phyloP scores from a whole-genome alignment of 768 basidiomycete species.

The Termitomyces sp. region DNA sequence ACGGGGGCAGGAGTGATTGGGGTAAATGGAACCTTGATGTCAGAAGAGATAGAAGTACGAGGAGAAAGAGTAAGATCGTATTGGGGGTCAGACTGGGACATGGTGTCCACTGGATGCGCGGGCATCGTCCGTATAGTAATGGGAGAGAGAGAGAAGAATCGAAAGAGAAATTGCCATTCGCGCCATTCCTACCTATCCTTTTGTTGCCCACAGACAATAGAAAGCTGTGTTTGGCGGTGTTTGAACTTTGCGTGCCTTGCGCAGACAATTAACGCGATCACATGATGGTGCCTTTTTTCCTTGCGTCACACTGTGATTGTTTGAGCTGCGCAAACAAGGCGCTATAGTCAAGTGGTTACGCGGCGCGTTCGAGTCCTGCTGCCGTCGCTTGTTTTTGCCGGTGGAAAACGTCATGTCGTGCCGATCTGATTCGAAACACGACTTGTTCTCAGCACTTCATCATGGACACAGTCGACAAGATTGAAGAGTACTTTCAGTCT shows the following conservation, averaged over 20 bases:
- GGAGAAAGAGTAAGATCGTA: constrained; percentile 19
- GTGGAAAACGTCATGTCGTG: too few species aligned
- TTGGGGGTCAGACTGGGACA: background rate
- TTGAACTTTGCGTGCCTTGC: background rate
- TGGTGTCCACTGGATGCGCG: constrained; percentile 23
- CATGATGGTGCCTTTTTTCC: background rate
- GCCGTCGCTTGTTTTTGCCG: too few species aligned
- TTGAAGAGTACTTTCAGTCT: constrained; percentile 69
- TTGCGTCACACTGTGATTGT: background rate
- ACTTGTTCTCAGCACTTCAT: background rate
- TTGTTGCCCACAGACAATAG: constrained; percentile 11
- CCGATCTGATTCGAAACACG: too few species aligned
- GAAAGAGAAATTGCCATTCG: background rate
- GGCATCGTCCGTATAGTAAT: constrained; percentile 22
- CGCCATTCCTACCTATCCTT: constrained; percentile 1
- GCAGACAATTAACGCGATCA: constrained; percentile 9
- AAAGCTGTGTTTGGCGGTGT: background rate
- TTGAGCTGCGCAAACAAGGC: constrained; percentile 32
- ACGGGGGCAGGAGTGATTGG: constrained; percentile 1
- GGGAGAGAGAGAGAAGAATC: constrained; percentile 4
- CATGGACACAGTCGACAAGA: constrained; percentile 53
- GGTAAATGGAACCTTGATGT: constrained; percentile 12
- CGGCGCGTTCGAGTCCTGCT: too few species aligned
- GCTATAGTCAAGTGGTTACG: too few species aligned
- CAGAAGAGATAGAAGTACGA: constrained; percentile 18